Percentiles rank a stretch among this genome's conserved stretches.
These are phyloP conservation scores for Rhizopogon vesiculosus DNA, from an alignment of 768 basidiomycete species.

Conservation along the genomic window DNA sequence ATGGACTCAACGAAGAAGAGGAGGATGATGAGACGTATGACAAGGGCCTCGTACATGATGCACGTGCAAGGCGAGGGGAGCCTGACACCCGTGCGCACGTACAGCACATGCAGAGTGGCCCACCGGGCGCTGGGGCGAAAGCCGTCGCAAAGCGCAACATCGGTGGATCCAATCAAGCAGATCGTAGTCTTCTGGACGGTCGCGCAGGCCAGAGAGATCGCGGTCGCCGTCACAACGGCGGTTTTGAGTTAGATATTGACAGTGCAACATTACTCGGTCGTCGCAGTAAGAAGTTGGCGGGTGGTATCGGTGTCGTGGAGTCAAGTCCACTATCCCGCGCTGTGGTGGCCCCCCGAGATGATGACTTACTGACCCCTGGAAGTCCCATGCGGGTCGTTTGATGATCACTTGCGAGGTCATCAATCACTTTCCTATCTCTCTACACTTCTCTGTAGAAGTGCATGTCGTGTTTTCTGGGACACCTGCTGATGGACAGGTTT, in stretches of 20 bases:
- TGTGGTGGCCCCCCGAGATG: slow-evolving; percentile 2
- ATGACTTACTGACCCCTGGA: slow-evolving; percentile 13
- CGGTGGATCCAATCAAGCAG: slow-evolving; percentile 9
- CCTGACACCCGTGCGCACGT: slow-evolving; percentile 4
- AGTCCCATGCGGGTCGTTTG: slow-evolving; percentile 30
- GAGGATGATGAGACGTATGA: slow-evolving; percentile 58
- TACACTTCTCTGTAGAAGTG: background rate
- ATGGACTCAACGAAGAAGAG: slow-evolving; percentile 90
- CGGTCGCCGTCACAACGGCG: slow-evolving; percentile 32
- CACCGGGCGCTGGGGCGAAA: slow-evolving; percentile 8
- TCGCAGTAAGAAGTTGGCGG: slow-evolving; percentile 41
- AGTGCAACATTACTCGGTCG: slow-evolving; percentile 83
- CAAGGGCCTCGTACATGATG: slow-evolving; percentile 46
- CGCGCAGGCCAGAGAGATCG: slow-evolving; percentile 69
- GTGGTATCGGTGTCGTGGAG: slow-evolving; percentile 14
- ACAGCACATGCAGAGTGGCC: background rate
- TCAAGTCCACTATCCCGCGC: slow-evolving; percentile 31
- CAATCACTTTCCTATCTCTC: background rate
- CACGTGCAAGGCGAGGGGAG: slow-evolving; percentile 35
- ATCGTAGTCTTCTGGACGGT: slow-evolving; percentile 44
- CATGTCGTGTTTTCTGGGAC: background rate
- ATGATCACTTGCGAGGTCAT: background rate
- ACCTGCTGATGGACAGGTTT: background rate
- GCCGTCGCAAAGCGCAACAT: slow-evolving; percentile 9
- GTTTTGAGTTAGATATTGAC: slow-evolving; percentile 85